These are phyloP conservation scores for Dispira parvispora DNA, from an alignment of 192 early-diverging fungal species.

Conservation along the genomic window DNA sequence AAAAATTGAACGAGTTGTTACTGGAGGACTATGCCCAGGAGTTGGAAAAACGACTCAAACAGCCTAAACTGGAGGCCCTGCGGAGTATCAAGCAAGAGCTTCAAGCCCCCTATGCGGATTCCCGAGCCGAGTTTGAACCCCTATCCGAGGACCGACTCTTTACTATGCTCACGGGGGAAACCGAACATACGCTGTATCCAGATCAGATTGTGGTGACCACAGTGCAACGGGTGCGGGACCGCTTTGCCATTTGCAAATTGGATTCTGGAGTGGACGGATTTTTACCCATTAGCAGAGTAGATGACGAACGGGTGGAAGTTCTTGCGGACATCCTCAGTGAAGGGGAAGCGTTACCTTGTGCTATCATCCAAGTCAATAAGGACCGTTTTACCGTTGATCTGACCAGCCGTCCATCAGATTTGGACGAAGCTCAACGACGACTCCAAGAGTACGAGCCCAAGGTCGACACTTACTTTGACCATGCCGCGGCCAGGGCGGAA, in stretches of 20 bases:
- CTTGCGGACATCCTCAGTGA: constrained; percentile 42
- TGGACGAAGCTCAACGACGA: constrained; percentile 22
- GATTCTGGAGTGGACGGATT: constrained; percentile 73
- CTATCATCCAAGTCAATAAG: constrained; percentile 63
- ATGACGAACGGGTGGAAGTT: constrained; percentile 35
- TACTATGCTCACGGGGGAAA: constrained; percentile 75
- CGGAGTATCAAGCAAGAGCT: constrained; percentile 78
- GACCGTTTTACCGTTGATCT: constrained; percentile 63
- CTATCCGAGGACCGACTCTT: constrained; percentile 46
- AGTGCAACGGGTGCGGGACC: constrained; percentile 51
- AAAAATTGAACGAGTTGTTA: constrained; percentile 69
- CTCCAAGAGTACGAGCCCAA: constrained; percentile 23
- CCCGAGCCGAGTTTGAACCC: constrained; percentile 36
- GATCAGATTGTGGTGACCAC: constrained; percentile 50
- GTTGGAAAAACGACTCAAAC: constrained; percentile 50
- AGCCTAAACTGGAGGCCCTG: constrained; percentile 66
- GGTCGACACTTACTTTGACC: constrained; percentile 45
- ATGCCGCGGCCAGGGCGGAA: constrained; percentile 22
- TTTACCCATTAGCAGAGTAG: constrained; percentile 43
- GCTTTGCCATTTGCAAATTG: constrained; percentile 56
- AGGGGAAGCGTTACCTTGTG: constrained; percentile 53
- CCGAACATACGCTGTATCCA: constrained; percentile 42
- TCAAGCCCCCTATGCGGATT: constrained; percentile 62
- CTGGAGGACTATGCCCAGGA: constrained; percentile 82
- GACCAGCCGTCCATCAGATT: constrained; percentile 41